Evolutionary conservation across 1,284 basidiomycete genomes (phyloP), one percentile per base, ranked within the genome.

Genomic region (Pascua sp.): DNA sequence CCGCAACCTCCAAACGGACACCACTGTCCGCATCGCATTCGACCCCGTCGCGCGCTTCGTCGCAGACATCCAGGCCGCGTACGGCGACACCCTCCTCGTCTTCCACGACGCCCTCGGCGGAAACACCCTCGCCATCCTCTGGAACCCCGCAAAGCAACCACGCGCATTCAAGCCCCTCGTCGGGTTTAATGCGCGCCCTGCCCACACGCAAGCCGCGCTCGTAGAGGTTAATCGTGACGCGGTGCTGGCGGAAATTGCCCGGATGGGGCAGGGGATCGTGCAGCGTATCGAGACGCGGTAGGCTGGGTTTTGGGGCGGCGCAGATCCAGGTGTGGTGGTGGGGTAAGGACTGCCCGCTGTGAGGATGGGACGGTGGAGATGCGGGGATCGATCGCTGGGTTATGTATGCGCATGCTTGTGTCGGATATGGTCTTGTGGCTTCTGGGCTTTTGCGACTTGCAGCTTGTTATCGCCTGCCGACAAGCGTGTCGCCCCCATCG

Each of bases 101-200:
- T 98, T 98, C 81, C 85, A 86, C 68, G 95, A 98, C 68, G 78
- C 81, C 0, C 81, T 86, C 41, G 96, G 96, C 13, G 93, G 95
- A 0, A 79, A 83, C 51, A 79, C 81, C 9, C 86, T 95, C 53
- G 94, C 90, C 8, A 87, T 84, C 0, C 84, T 97, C 1, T 98
- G 92, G 89, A 91, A 96, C 67, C 88, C 90, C 0, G 43, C 17
- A 40, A 49, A 49, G 16, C 68, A 73, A 49, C 69, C 78, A 18
- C 72, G 80, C 47, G 81, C 85, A 2, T 92, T 96, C 81, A 86
- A 90, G 67, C 90, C 94, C 5, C 80, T 92, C 52, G 84, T 90
- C 15, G 88, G 87, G 2, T 95, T 88, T 77, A 89, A 46, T 87
- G 0, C 85, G 83, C 50, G 37, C 40, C 55, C 52, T 39, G 39